Evolutionary conservation across 2,329 filamentous ascomycete species (phyloP).

Genomic region (Harringtonia lauricola): DNA sequence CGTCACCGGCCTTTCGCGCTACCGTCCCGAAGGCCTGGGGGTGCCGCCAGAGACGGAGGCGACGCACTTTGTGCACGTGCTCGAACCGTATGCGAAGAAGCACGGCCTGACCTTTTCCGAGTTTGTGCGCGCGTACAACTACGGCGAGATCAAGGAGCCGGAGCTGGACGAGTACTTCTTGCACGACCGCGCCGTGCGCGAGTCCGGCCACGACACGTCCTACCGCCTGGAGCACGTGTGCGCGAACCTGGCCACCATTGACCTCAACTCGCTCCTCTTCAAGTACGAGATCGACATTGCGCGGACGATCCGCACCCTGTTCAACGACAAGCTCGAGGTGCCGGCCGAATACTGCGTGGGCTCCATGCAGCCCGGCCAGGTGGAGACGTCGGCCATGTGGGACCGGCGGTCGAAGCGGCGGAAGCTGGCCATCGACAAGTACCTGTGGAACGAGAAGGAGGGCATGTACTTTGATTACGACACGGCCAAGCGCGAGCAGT

Average conservation of each 20-base stretch:
- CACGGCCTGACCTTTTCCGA: conserved; percentile 70
- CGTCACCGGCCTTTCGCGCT: conserved; percentile 69
- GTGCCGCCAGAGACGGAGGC: conserved; percentile 89
- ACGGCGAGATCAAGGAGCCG: conserved; percentile 63
- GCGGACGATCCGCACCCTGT: conserved; percentile 71
- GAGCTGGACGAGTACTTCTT: conserved; percentile 92
- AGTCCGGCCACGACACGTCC: conserved; percentile 93
- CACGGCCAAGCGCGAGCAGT: conserved; percentile 69
- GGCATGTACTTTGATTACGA: conserved; percentile 99
- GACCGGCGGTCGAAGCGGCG: conserved; percentile 78
- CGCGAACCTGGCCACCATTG: conserved; percentile 83
- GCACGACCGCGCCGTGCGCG: conserved; percentile 89
- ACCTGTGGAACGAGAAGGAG: conserved; percentile 82
- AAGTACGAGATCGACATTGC: conserved; percentile 96
- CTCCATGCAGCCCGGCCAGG: conserved; percentile 52
- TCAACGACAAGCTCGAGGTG: conserved; percentile 72
- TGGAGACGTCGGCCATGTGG: conserved; percentile 80
- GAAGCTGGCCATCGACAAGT: conserved; percentile 80
- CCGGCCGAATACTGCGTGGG: conserved; percentile 71
- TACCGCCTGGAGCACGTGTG: conserved; percentile 85
- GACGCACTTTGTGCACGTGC: conserved; percentile 72
- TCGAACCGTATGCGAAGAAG: conserved; percentile 75
- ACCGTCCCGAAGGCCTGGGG: conserved; percentile 71
- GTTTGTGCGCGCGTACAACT: conserved; percentile 84
- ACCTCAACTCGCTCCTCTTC: conserved; percentile 88